Base-by-base conservation (phyloP, 2,329 filamentous ascomycete species). In the Xylaria hypoxylon region DNA sequence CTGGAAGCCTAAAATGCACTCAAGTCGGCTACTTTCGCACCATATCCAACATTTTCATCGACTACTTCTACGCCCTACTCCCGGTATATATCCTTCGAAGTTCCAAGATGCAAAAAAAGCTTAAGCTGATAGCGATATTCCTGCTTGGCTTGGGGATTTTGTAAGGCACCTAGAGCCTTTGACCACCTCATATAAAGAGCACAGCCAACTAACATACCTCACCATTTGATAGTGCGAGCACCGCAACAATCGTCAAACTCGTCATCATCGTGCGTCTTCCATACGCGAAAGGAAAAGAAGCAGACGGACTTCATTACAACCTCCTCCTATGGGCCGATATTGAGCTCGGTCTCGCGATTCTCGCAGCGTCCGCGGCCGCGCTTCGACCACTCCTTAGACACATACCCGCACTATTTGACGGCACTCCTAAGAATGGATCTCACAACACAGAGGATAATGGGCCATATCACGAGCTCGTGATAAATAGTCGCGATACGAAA, bases 171-270 rank as follows among this genome's bases (percentile, higher is more conserved):
- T 35, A 17, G 28, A 33, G 31, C 10, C 35, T 28, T 24, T n/a
- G 13, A 24, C 26, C 33, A 89, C 31, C 24, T 35, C 17, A 7
- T 45, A 8, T 17, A 38, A 33, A 10, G 2, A 35, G 33, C 8
- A n/a, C 53, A 26, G 17, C n/a, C 17, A 26, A 47, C 64, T 71
- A 7, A 66, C 52, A 15, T 5, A n/a, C 3, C 26, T 40, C 8
- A 35, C n/a, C 44, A 19, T 22, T 11, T 44, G 42, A 51, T 53
- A 78, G 77, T 55, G 77, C 77, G 15, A 78, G 76, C 26, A 72
- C 73, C 0, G 76, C 77, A 5, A 78, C 76, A n/a, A 76, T 78
- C 17, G 76, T 73, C 17, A 78, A 78, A 55, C 73, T 78, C 22
- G 73, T 77, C 62, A 72, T 78, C 45, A 74, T 78, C 42, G 68